phyloP scores from a whole-genome alignment of 495 filamentous ascomycete species.

The Penicillium steckii region DNA sequence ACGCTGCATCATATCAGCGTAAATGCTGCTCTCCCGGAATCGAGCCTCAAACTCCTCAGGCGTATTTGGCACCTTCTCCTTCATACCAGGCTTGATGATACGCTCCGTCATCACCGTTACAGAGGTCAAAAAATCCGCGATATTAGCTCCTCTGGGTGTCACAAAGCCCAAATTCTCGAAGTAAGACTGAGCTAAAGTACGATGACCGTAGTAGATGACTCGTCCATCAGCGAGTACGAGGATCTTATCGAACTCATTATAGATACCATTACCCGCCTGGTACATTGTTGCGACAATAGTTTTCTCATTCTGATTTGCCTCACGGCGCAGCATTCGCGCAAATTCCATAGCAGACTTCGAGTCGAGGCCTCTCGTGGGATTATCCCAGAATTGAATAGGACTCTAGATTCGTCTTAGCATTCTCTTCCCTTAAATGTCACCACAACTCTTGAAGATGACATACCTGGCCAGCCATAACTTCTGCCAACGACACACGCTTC shows the following conservation, averaged over 20 bases:
- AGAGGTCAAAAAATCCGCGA: too few relatives aligned
- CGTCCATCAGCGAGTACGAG: constrained; percentile 70
- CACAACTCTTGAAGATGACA: too few relatives aligned
- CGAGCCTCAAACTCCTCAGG: too few relatives aligned
- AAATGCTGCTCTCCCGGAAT: too few relatives aligned
- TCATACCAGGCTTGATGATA: too few relatives aligned
- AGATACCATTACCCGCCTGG: constrained; percentile 71
- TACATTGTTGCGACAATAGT: constrained; percentile 78
- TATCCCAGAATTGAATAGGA: constrained; percentile 82
- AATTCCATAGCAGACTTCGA: constrained; percentile 79
- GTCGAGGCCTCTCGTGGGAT: constrained; percentile 75
- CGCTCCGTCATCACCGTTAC: too few relatives aligned
- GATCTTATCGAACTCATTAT: constrained; percentile 69
- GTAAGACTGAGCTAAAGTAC: constrained; percentile 56
- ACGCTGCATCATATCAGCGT: too few relatives aligned
- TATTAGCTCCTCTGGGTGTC: too few relatives aligned
- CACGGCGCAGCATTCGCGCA: constrained; percentile 62
- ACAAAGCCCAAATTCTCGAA: constrained; percentile 66
- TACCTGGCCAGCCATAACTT: too few relatives aligned
- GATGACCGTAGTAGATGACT: constrained; percentile 69
- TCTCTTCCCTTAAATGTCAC: too few relatives aligned
- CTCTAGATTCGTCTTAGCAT: constrained; percentile 60
- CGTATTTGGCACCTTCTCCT: too few relatives aligned
- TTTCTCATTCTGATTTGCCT: constrained; percentile 61
- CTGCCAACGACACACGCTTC: constrained; percentile 80